A percentile compares a stretch with the other conserved stretches of the same genome.
Evolutionary conservation across 495 filamentous ascomycete species (phyloP).

Genomic region (Daldinia childiae): DNA sequence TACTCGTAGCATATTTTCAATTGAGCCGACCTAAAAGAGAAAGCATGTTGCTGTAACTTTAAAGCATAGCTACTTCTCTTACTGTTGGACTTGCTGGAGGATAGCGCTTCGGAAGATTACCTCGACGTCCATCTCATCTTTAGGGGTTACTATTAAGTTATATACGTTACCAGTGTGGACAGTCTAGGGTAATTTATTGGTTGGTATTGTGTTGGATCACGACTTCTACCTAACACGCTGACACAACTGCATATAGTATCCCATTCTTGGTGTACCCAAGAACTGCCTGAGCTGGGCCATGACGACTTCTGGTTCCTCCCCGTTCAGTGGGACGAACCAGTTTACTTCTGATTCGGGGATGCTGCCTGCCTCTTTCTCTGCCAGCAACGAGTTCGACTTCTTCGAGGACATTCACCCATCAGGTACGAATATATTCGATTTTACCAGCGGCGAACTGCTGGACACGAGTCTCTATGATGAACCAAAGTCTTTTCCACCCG

Average conservation of each 20-base stretch:
- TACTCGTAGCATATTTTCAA: conserved; percentile 21
- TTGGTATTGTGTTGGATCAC: conserved; percentile 12
- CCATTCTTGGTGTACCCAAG: neutral
- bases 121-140: neutral
- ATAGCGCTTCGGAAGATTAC: neutral
- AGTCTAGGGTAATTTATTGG: conserved; percentile 5
- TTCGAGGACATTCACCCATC: conserved; percentile 24
- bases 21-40: conserved; percentile 20
- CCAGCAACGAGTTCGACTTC: conserved; percentile 33
- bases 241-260: neutral
- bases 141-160: neutral
- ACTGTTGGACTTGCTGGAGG: conserved; percentile 28
- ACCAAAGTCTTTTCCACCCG: conserved; percentile 16
- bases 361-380: conserved; percentile 20
- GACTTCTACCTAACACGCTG: neutral
- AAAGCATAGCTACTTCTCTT: conserved; percentile 9
- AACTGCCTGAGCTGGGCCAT: conserved; percentile 22
- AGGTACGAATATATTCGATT: conserved; percentile 21
- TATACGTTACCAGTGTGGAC: conserved; percentile 2
- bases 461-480: conserved; percentile 19
- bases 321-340: conserved; percentile 28
- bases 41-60: conserved; percentile 39
- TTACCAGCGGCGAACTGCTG: conserved; percentile 15
- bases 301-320: conserved; percentile 33
- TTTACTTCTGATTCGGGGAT: conserved; percentile 31